phyloP scores from a whole-genome alignment of 495 filamentous ascomycete species.

The Trichoderma orchidacearum region DNA sequence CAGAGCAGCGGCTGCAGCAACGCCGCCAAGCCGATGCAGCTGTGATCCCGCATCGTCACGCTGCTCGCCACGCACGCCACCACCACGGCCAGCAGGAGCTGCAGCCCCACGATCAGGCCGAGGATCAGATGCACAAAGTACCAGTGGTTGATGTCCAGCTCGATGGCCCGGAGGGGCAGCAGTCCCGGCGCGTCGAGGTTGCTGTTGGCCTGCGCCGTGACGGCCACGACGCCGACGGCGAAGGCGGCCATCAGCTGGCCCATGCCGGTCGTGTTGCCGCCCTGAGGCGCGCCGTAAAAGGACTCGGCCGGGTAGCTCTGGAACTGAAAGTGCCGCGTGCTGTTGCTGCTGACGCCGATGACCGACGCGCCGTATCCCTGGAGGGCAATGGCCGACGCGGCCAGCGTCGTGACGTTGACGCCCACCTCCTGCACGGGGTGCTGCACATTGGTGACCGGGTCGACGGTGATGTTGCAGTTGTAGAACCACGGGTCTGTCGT shows the following conservation, averaged over 20 bases:
- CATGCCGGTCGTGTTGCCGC: background rate
- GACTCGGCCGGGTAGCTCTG: conserved; percentile 2
- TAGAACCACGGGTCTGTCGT: conserved; percentile 1
- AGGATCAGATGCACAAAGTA: background rate
- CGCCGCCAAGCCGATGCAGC: background rate
- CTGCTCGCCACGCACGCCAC: background rate
- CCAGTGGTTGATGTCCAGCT: background rate
- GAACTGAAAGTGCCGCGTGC: background rate
- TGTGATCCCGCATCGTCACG: background rate
- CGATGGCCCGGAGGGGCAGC: background rate
- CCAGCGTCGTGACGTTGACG: background rate
- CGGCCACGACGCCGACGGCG: background rate
- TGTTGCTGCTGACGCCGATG: background rate
- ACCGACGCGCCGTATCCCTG: background rate
- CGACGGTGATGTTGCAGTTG: background rate
- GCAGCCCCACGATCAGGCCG: background rate
- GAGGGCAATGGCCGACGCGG: background rate
- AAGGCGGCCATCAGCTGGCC: background rate
- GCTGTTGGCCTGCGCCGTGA: background rate
- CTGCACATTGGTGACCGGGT: background rate
- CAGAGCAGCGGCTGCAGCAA: background rate
- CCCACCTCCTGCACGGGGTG: background rate
- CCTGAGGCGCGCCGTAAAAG: background rate
- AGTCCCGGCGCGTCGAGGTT: background rate
- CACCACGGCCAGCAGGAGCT: background rate